These are phyloP conservation scores for Cystofilobasidium capitatum DNA, from an alignment of 768 basidiomycete genomes.

Conservation along the genomic window DNA sequence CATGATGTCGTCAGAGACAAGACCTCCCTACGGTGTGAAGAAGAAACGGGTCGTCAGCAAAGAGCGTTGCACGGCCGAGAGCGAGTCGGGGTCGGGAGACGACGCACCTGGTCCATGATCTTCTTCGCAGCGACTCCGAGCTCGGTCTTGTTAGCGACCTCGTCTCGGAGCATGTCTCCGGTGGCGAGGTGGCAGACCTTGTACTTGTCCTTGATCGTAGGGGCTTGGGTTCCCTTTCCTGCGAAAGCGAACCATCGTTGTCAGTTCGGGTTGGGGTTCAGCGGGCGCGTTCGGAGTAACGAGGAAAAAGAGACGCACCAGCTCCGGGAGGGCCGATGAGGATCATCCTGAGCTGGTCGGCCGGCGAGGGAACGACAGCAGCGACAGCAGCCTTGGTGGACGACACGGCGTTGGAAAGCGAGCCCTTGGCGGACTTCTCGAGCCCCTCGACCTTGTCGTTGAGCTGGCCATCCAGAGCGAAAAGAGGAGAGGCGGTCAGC, in stretches of 20 bases:
- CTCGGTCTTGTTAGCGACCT: slow-evolving; percentile 74
- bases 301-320: slow-evolving; percentile 48
- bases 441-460: slow-evolving; percentile 76
- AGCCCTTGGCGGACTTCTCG: slow-evolving; percentile 51
- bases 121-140: slow-evolving; percentile 90
- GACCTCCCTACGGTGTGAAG: slow-evolving; percentile 31
- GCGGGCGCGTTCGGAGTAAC: neutral
- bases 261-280: neutral
- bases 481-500: neutral
- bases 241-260: slow-evolving; percentile 6
- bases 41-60: slow-evolving; percentile 9
- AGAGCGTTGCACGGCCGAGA: neutral
- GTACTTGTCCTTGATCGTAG: slow-evolving; percentile 80
- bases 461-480: slow-evolving; percentile 41
- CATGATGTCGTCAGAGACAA: slow-evolving; percentile 93
- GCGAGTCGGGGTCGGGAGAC: neutral
- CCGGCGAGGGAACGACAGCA: slow-evolving; percentile 46
- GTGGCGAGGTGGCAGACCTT: slow-evolving; percentile 97
- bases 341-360: slow-evolving; percentile 75
- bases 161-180: slow-evolving; percentile 95
- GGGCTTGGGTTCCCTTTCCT: slow-evolving; percentile 99
- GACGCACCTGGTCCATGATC: slow-evolving; percentile 86
- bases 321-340: slow-evolving; percentile 94
- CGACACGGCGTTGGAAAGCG: slow-evolving; percentile 30
- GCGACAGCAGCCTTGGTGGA: slow-evolving; percentile 44